Conservation (phyloP, 371 early-diverging fungal genomes). For the Mucor plumbeus region DNA sequence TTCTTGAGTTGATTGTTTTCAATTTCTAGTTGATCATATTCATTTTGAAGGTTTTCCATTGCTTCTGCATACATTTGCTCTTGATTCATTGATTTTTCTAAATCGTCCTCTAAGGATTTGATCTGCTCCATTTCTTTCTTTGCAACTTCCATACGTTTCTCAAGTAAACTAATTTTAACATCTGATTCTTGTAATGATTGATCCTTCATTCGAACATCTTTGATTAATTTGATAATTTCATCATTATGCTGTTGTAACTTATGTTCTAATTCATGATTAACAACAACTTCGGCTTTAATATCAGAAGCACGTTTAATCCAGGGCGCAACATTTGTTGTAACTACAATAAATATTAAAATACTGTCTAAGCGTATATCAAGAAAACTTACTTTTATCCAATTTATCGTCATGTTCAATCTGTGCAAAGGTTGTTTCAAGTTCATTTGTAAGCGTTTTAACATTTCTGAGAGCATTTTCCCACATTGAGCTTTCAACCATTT, state of each 20-base stretch:
- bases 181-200: slow-evolving; percentile 75
- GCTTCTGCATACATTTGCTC: slow-evolving; percentile 75
- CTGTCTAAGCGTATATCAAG: background rate
- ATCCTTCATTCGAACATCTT: slow-evolving; percentile 71
- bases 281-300: slow-evolving; percentile 76
- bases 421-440: slow-evolving; percentile 41
- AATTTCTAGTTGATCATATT: slow-evolving; percentile 70
- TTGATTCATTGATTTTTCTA: slow-evolving; percentile 64
- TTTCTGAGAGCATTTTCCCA: slow-evolving; percentile 66
- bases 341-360: slow-evolving; percentile 25
- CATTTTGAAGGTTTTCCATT: slow-evolving; percentile 73
- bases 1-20: slow-evolving; percentile 70
- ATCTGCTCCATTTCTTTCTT: slow-evolving; percentile 75
- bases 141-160: slow-evolving; percentile 73
- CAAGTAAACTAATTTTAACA: slow-evolving; percentile 80
- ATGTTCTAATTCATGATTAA: slow-evolving; percentile 78
- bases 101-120: slow-evolving; percentile 61
- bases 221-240: slow-evolving; percentile 76
- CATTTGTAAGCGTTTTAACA: slow-evolving; percentile 55
- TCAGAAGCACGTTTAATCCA: slow-evolving; percentile 84
- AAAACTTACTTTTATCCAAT: slow-evolving; percentile 51
- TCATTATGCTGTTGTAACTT: slow-evolving; percentile 78
- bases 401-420: slow-evolving; percentile 55
- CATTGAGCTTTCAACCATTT: slow-evolving; percentile 61
- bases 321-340: slow-evolving; percentile 62